These are phyloP conservation scores for Keithomyces neogunnii DNA, from an alignment of 2,329 filamentous ascomycete species.

Conservation along the genomic window DNA sequence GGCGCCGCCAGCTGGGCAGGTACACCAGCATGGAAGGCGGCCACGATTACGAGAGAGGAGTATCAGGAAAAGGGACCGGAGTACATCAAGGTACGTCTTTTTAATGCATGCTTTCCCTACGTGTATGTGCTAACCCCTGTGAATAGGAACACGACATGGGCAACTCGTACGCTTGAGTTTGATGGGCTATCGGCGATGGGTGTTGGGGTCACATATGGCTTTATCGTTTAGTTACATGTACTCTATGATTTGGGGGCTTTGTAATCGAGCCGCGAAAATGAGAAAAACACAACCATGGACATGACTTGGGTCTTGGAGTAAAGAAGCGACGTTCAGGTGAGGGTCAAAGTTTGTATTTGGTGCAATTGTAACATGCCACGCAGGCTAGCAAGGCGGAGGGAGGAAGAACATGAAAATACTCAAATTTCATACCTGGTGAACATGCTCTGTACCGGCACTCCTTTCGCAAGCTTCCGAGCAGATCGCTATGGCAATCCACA, in stretches of 20 bases:
- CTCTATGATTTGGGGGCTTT: conserved; percentile 8
- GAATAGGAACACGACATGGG: conserved; percentile 57
- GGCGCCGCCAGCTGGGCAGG: conserved; percentile 83
- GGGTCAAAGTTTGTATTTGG: no score
- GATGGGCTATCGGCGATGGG: neutral
- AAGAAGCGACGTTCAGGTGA: no score
- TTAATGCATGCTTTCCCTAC: conserved; percentile 3
- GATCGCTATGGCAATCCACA: neutral
- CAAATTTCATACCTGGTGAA: no score
- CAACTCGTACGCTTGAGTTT: conserved; percentile 43
- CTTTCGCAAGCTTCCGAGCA: no score
- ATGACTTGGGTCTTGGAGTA: no score
- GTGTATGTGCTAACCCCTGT: neutral
- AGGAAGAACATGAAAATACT: no score
- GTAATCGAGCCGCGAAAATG: no score
- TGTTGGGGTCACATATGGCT: conserved; percentile 15
- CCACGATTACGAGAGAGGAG: conserved; percentile 69
- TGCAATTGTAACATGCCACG: no score
- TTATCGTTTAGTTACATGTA: conserved; percentile 1
- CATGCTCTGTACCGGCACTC: no score
- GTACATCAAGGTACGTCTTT: conserved; percentile 68
- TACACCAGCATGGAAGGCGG: conserved; percentile 48
- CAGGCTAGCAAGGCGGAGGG: no score
- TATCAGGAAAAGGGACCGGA: conserved; percentile 88
- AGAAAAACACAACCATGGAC: no score